Conservation (phyloP, 768 basidiomycete genomes). For the Termitomyces sp. region DNA sequence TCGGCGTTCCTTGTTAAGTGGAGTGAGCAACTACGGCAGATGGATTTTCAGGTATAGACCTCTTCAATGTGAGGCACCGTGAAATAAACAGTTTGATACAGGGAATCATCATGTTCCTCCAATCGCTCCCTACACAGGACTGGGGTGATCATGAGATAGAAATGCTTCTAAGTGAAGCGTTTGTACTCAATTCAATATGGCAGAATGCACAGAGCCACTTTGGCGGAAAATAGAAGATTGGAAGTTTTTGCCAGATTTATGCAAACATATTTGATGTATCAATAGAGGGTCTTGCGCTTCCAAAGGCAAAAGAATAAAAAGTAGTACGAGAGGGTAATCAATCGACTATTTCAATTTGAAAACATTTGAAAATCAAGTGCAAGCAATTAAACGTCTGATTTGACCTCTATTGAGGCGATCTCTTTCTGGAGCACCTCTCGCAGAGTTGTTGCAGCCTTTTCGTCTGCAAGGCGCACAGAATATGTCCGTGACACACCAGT, state of each 20-base stretch:
- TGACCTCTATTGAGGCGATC: constrained; percentile 45
- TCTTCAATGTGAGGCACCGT: not conserved
- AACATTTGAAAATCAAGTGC: not conserved
- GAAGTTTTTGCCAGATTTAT: constrained; percentile 6
- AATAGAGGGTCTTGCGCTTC: not conserved
- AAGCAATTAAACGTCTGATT: constrained; percentile 25
- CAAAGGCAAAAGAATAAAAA: not conserved
- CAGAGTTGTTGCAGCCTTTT: constrained; percentile 55
- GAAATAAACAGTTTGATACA: constrained; percentile 28
- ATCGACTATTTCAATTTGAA: not conserved
- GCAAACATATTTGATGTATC: constrained; percentile 11
- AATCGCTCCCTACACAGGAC: constrained; percentile 85
- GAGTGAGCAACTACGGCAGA: constrained; percentile 89
- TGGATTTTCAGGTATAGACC: constrained; percentile 92
- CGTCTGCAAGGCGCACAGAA: constrained; percentile 58
- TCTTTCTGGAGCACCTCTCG: constrained; percentile 64
- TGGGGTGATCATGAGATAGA: constrained; percentile 98
- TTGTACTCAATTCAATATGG: constrained; percentile 90
- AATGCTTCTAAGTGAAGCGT: constrained; percentile 92
- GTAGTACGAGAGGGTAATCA: not conserved
- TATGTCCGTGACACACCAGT: constrained; percentile 54
- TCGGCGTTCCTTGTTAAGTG: constrained; percentile 95
- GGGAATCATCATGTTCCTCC: constrained; percentile 99
- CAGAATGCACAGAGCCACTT: constrained; percentile 92
- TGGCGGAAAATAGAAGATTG: constrained; percentile 44